A percentile compares a stretch with the other conserved stretches of the same genome.
Evolutionary conservation across 2,329 filamentous ascomycete genomes (phyloP).

Genomic region (Aspergillus proliferans): DNA sequence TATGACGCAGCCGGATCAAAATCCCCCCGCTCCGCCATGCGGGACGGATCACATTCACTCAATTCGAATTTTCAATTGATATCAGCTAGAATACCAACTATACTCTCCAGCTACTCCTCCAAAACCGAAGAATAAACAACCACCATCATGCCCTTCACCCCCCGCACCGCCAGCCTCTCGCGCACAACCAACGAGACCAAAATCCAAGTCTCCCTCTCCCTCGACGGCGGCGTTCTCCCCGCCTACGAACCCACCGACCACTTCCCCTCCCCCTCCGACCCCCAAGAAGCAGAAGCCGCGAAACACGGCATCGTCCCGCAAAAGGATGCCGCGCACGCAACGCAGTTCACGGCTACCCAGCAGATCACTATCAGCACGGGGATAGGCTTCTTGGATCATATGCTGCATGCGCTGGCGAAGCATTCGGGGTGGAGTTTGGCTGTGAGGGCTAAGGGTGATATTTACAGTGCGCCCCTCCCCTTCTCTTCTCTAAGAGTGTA

Average conservation of each 20-base stretch:
- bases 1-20: constrained; percentile 7
- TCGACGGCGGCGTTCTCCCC: constrained; percentile 71
- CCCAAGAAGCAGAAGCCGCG: constrained; percentile 43
- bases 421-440: constrained; percentile 90
- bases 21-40: too few species aligned
- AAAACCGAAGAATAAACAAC: background rate
- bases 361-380: constrained; percentile 84
- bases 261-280: constrained; percentile 60
- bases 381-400: constrained; percentile 97
- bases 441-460: constrained; percentile 76
- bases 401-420: constrained; percentile 94
- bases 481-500: background rate
- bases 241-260: constrained; percentile 35
- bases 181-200: constrained; percentile 98
- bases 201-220: constrained; percentile 84
- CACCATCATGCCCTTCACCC: constrained; percentile 30
- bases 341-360: constrained; percentile 76
- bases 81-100: background rate
- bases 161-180: constrained; percentile 71
- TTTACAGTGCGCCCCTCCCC: constrained; percentile 62
- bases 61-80: too few species aligned
- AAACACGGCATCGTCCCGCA: constrained; percentile 38
- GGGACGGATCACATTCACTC: too few species aligned
- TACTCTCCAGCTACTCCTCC: background rate
- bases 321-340: constrained; percentile 62